Evolutionary conservation across 805 yeast genomes (phyloP).

Genomic region (Teunomyces cretensis): DNA sequence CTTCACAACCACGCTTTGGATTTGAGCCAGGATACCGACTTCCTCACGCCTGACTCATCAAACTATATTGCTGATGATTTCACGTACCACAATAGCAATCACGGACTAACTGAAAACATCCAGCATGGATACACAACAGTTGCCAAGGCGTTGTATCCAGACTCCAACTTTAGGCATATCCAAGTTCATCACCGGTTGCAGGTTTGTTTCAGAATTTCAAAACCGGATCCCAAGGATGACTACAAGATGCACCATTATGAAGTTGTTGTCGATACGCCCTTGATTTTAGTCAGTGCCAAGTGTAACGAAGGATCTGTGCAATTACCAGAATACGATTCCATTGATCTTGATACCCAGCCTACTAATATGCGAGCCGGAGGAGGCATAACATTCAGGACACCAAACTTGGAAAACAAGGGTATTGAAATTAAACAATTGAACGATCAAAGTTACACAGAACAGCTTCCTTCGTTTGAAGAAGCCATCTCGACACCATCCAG

Average conservation of each 20-base stretch:
- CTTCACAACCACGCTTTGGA: background rate
- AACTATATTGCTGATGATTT: conserved; percentile 29
- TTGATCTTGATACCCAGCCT: conserved; percentile 6
- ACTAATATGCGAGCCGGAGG: conserved; percentile 6
- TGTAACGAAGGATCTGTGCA: conserved; percentile 42
- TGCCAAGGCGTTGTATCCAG: conserved; percentile 54
- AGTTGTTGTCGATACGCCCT: conserved; percentile 77
- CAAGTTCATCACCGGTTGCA: conserved; percentile 68
- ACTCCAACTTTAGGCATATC: conserved; percentile 61
- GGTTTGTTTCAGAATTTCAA: conserved; percentile 65
- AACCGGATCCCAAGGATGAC: conserved; percentile 49
- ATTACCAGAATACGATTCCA: conserved; percentile 39
- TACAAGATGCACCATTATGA: conserved; percentile 69
- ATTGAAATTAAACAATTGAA: conserved; percentile 30
- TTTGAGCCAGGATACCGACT: conserved; percentile 11
- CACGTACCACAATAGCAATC: conserved; percentile 6
- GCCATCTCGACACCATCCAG: conserved; percentile 51
- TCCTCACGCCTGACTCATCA: conserved; percentile 30
- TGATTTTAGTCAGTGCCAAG: conserved; percentile 45
- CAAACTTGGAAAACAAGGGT: conserved; percentile 32
- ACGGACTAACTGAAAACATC: conserved; percentile 23
- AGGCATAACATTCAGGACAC: conserved; percentile 37
- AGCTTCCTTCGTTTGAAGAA: conserved; percentile 64
- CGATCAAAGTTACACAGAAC: conserved; percentile 18
- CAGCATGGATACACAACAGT: conserved; percentile 36